Evolutionary conservation across 1,139 yeast species (phyloP), one percentile per base, ranked within the genome.

Genomic region (Scheffersomyces segobiensis): DNA sequence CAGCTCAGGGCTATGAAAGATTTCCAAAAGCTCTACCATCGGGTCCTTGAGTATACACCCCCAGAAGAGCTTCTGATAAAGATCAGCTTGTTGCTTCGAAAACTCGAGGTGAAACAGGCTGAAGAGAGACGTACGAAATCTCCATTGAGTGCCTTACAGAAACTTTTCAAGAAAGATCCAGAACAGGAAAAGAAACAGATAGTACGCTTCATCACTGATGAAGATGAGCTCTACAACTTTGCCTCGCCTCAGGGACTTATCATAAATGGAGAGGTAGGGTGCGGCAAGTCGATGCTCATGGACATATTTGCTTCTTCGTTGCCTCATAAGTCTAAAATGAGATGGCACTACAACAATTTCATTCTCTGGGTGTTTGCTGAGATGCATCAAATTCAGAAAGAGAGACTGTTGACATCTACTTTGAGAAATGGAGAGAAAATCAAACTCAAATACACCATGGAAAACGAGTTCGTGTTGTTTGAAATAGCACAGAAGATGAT

Each of bases 261-360:
- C 54, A 71, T 88, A 6, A 87, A 88, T 67, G 93, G 93, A 2
- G 92, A 87, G 61, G 93, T 88, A 3, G 93, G 93, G 0, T 86
- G 90, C 66, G 93, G 93, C 2, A 88, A 88, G 66, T 86, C 91
- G 1, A 85, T 88, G 88, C 70, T 88, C 54, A 84, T 88, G 86
- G 93, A 88, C 64, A 82, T 88, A 22, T 88, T 88, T 74, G 92
- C 92, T 1, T 77, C 79, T 52, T 80, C 88, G 1, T 72, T 88
- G 48, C 93, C 93, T 0, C 85, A 86, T 62, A 75, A 78, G 24
- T 82, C 88, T 2, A 89, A 89, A 66, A 82, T 85, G 76, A 76
- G 93, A 59, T 86, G 91, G 87, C 93, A 88, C 66, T 88, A 86
- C 67, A 85, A 85, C 63, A 87, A 85, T 62, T 88, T 89, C 67